phyloP scores from a whole-genome alignment of 495 filamentous ascomycete species.

The Neurospora discreta region DNA sequence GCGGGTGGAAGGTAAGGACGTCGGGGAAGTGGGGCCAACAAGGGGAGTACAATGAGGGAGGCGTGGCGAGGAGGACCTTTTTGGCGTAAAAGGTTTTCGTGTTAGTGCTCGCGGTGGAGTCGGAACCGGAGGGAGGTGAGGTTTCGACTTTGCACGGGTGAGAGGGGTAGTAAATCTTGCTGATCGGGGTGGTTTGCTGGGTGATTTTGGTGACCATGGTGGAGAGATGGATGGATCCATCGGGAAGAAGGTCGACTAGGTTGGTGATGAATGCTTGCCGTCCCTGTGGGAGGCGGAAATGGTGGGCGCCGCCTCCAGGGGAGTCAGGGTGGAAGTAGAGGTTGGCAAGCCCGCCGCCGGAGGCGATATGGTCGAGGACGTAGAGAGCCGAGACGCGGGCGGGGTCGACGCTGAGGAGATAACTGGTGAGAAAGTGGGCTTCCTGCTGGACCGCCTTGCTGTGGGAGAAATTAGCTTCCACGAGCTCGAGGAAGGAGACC shows the following conservation, averaged over 20 bases:
- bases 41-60: slow-evolving; percentile 20
- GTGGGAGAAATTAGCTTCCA: slow-evolving; percentile 9
- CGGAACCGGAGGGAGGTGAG: neutral
- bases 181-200: neutral
- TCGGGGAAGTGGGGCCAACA: neutral
- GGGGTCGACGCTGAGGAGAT: slow-evolving; percentile 35
- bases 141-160: neutral
- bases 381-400: slow-evolving; percentile 33
- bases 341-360: slow-evolving; percentile 30
- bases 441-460: neutral
- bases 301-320: slow-evolving; percentile 7
- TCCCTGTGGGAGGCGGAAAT: slow-evolving; percentile 4
- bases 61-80: slow-evolving; percentile 28
- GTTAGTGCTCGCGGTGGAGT: neutral
- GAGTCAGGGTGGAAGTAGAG: slow-evolving; percentile 25
- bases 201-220: neutral
- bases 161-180: neutral
- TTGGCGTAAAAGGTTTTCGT: slow-evolving; percentile 15
- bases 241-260: neutral
- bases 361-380: slow-evolving; percentile 40
- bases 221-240: neutral
- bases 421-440: slow-evolving; percentile 25
- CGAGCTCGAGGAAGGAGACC: slow-evolving; percentile 20
- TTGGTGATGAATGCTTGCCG: neutral
- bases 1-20: slow-evolving; percentile 20